Evolutionary conservation across 1,139 yeast species (phyloP), one percentile per base, ranked within the genome.

Genomic region (Citeromyces hawaiiensis): DNA sequence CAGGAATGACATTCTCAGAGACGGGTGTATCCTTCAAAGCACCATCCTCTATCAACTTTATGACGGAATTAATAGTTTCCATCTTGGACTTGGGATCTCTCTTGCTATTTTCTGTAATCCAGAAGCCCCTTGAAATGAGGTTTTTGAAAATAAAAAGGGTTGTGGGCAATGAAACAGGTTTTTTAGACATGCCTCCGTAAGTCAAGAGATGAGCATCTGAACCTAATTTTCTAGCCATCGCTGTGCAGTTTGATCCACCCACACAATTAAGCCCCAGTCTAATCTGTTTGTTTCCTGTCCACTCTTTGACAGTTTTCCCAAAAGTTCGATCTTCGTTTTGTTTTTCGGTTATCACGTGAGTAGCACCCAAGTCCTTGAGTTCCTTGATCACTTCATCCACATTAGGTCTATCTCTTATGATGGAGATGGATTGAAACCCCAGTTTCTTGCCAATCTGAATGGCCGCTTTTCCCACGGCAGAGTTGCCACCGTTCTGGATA

Each of bases 171-270:
- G 76, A 72, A 19, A 93, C 93, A 2, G 98, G 98, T 61, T 86
- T 91, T 66, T 79, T 78, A 4, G 97, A 85, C 98, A 91, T 91
- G 38, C 96, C 98, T 23, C 99, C 99, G 55, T 91, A 91, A 1
- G 98, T 87, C 68, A 91, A 67, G 46, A 82, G 68, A 2, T 76
- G 77, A 25, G 87, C 85, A 45, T 74, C 69, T 16, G 61, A 55
- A 39, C 72, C 76, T 46, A 91, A 68, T 55, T 87, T 87, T 48
- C 96, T 71, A 7, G 95, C 91, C 48, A 91, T 66, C 36, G 80
- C 78, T 1, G 94, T 69, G 35, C 87, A 72, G 33, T 86, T 79
- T 47, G 81, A 72, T 25, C 98, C 98, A 39, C 98, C 96, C 37
- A 91, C 93, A 53, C 96, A 85, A 60, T 93, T 91, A 47, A 91